Conservation (phyloP, 495 filamentous ascomycete genomes). For the Staphylotrichum tortipilum region DNA sequence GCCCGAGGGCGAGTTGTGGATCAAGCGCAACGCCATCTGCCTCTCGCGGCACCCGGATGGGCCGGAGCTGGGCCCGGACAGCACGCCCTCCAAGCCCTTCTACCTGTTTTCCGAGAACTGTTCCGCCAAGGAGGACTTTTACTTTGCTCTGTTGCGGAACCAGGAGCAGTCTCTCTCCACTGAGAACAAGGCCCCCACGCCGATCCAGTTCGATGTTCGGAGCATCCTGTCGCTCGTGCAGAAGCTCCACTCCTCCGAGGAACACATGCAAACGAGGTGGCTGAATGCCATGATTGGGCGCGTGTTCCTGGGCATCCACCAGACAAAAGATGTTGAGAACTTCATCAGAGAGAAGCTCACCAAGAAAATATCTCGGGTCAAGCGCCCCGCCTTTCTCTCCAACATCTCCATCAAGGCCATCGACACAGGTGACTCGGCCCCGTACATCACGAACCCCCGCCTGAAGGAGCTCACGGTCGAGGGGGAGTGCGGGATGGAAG, state of each 20-base stretch:
- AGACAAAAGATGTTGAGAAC: constrained; percentile 70
- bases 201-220: constrained; percentile 70
- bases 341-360: constrained; percentile 76
- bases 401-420: constrained; percentile 71
- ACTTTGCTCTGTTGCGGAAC: constrained; percentile 81
- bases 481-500: constrained; percentile 77
- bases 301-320: constrained; percentile 79
- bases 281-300: constrained; percentile 85
- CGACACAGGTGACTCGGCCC: constrained; percentile 78
- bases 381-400: constrained; percentile 82
- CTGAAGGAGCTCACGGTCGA: constrained; percentile 86
- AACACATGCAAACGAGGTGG: constrained; percentile 87
- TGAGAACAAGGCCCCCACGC: constrained; percentile 53
- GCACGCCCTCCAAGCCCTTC: constrained; percentile 65
- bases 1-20: constrained; percentile 85
- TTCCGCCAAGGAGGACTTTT: constrained; percentile 96
- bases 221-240: constrained; percentile 83
- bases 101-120: constrained; percentile 90
- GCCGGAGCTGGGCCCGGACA: constrained; percentile 43
- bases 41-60: constrained; percentile 61
- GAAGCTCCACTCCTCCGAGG: constrained; percentile 81
- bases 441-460: constrained; percentile 79
- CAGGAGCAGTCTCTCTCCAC: constrained; percentile 58
- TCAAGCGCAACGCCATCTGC: constrained; percentile 91
- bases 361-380: constrained; percentile 92